Base-by-base conservation (phyloP, 2,329 filamentous ascomycete genomes). In the Purpureocillium takamizusanense region DNA sequence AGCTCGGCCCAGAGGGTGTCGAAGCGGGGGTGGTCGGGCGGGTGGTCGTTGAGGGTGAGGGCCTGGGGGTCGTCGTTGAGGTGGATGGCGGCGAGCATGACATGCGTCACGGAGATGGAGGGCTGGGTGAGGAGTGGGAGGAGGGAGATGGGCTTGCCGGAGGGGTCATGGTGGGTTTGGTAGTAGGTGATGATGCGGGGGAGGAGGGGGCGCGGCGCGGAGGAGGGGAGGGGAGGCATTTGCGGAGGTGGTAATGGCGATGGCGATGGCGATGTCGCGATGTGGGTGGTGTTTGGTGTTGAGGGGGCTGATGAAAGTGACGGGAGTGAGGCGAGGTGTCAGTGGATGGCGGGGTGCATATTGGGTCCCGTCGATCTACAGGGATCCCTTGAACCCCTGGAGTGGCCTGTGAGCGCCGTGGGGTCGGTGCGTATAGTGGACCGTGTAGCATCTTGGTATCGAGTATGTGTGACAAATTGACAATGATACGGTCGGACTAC, bases 11-110 rank as follows among this genome's bases (percentile, higher is more conserved):
- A 95, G 28, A 95, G 69, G 2, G 77, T 76, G 25, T 75, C 66
- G 60, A 83, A 90, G 46, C 77, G 73, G 4, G 75, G 59, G 48
- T 85, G 64, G n/a, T 74, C 63, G 0, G 86, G 86, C 0, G 70
- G 69, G 54, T 87, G 76, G 60, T 95, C 81, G 59, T 95, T 95
- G 46, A 95, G 74, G 0, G 81, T 86, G 49, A 90, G 73, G 42
- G 77, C 69, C 8, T 68, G 69, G 1, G 84, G 78, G 15, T 64
- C 61, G 6, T 73, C 69, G 57, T 92, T 89, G 49, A 95, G 66
- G 60, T 95, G 89, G 42, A 95, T 78, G 11, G 89, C 88, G 6
- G 86, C 86, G 35, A 95, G 64, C 49, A 94, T 89, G 42, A 95
- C 70, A 62, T 95, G 89, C 0, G 89, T 94, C 18, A 74, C 55